phyloP scores from a whole-genome alignment of 2,329 filamentous ascomycete species.

The Hypoxylon sp. region DNA sequence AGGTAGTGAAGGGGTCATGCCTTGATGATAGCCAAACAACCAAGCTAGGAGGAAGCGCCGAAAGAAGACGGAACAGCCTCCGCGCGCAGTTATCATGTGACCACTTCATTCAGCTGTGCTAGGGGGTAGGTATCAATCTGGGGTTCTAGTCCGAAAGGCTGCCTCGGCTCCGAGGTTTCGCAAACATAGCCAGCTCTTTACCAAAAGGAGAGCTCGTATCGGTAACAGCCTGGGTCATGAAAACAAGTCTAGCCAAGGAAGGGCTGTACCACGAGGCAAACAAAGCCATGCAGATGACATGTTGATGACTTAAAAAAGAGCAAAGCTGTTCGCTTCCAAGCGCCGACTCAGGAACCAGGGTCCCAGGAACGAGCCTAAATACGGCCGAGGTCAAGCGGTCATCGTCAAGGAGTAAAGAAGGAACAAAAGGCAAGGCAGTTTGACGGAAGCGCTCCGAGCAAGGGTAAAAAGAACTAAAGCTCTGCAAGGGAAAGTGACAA shows the following conservation, averaged over 20 bases:
- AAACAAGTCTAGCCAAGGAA: not conserved
- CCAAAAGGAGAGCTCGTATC: not conserved
- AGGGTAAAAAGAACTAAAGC: slow-evolving; percentile 1
- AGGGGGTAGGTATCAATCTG: no score
- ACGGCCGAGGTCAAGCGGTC: slow-evolving; percentile 2
- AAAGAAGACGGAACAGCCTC: not conserved
- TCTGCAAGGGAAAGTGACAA: slow-evolving; percentile 8
- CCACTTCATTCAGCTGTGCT: not conserved
- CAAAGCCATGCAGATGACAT: not conserved
- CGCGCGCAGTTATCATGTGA: not conserved
- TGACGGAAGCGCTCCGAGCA: slow-evolving; percentile 4
- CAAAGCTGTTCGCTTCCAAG: not conserved
- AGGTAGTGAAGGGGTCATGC: not conserved
- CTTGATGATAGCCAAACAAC: not conserved
- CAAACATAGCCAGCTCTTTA: not conserved
- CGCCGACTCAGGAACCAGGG: not conserved
- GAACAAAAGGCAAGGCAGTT: not conserved
- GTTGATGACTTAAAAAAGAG: not conserved
- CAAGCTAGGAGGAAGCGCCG: not conserved
- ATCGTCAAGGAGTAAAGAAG: no score
- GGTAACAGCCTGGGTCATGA: no score
- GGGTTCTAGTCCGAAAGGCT: not conserved
- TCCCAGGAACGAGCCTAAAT: not conserved
- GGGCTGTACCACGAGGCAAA: not conserved
- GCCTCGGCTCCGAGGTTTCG: not conserved